Conservation (phyloP, 108 stramenopile species). For the Thalassiosira profunda region DNA sequence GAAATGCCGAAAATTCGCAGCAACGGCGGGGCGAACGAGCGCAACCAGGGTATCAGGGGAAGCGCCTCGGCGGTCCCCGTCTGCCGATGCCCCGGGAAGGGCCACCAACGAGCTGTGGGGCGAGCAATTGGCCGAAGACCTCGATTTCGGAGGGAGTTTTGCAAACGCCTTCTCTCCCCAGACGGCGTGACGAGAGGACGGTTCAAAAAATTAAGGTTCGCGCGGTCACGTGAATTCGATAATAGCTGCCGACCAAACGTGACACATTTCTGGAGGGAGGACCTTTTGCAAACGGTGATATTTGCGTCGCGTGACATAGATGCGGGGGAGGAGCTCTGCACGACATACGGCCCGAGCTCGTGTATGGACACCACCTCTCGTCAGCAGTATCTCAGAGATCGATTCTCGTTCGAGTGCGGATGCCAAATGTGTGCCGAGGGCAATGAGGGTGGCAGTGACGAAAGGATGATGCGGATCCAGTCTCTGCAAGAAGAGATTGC, state of each 20-base stretch:
- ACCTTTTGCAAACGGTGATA: conserved; percentile 1
- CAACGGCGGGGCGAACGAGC: too few relatives aligned
- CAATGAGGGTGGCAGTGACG: conserved; percentile 18
- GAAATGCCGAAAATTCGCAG: too few relatives aligned
- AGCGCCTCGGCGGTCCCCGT: too few relatives aligned
- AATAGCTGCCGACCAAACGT: conserved; percentile 16
- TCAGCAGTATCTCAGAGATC: conserved; percentile 12
- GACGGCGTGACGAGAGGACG: too few relatives aligned
- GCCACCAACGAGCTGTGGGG: too few relatives aligned
- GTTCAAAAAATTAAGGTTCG: too few relatives aligned
- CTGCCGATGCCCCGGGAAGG: too few relatives aligned
- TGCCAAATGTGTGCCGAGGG: conserved; percentile 35
- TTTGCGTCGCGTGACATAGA: conserved; percentile 19
- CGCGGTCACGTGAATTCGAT: too few relatives aligned
- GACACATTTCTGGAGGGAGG: conserved; percentile 7
- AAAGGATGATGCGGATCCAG: conserved; percentile 22
- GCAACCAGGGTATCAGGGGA: too few relatives aligned
- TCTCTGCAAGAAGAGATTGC: conserved; percentile 12
- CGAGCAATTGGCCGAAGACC: too few relatives aligned
- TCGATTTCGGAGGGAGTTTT: too few relatives aligned
- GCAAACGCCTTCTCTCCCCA: too few relatives aligned
- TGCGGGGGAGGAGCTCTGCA: conserved; percentile 9
- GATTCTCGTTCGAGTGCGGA: conserved; percentile 20
- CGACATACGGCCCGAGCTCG: conserved; percentile 10
- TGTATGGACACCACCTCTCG: conserved; percentile 1